Conservation (phyloP, 2,329 filamentous ascomycete genomes). For the Xylaria sp. region DNA sequence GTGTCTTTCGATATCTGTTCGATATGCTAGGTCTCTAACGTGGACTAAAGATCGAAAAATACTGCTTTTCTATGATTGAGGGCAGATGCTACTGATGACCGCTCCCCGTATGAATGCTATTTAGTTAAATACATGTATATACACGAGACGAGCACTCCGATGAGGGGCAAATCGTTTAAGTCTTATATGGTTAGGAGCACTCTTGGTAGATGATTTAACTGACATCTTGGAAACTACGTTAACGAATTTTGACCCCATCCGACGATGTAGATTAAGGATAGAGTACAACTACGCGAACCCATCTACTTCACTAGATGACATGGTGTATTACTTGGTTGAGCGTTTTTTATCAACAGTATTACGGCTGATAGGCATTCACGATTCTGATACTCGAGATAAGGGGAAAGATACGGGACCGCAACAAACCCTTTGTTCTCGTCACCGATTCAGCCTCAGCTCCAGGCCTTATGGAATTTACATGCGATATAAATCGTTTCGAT, state of each 20-base stretch:
- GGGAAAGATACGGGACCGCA: background rate
- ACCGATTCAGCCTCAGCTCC: background rate
- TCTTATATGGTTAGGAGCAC: background rate
- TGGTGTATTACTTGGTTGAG: background rate
- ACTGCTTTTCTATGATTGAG: background rate
- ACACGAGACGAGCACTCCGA: background rate
- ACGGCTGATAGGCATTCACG: background rate
- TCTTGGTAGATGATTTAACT: background rate
- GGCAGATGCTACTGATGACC: too few species aligned
- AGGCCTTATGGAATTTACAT: background rate
- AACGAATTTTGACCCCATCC: background rate
- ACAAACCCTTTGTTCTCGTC: background rate
- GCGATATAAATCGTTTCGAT: background rate
- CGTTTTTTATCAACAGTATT: background rate
- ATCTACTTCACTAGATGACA: background rate
- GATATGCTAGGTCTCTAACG: background rate
- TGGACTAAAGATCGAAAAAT: too few species aligned
- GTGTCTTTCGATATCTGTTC: background rate
- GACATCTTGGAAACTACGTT: background rate
- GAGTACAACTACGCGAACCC: background rate
- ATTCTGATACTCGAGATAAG: background rate
- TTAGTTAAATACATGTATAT: background rate
- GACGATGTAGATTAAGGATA: background rate
- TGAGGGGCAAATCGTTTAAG: background rate
- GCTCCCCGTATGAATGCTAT: background rate